phyloP scores from a whole-genome alignment of 2,329 filamentous ascomycete genomes.

The Trichoderma koningiopsis region DNA sequence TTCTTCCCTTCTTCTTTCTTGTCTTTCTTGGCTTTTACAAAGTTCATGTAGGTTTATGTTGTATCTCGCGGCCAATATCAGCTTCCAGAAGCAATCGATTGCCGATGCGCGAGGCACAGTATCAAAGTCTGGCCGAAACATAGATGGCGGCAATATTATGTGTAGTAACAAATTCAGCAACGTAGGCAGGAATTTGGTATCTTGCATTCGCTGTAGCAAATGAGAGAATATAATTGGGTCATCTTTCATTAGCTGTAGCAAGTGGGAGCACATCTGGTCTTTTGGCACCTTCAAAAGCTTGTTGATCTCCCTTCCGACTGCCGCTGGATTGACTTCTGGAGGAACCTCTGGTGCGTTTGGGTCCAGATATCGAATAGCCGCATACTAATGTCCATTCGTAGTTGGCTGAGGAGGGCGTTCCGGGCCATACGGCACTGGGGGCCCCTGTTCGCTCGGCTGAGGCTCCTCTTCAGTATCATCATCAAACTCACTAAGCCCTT shows the following conservation, averaged over 20 bases:
- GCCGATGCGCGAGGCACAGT: conserved; percentile 2
- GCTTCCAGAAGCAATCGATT: not conserved
- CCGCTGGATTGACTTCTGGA: not conserved
- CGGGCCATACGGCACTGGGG: conserved; percentile 50
- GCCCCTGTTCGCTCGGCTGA: conserved; percentile 39
- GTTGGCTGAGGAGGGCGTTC: conserved; percentile 50
- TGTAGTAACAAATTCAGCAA: not conserved
- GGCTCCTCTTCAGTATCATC: conserved; percentile 60
- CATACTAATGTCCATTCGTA: conserved; percentile 50
- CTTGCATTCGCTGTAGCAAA: conserved; percentile 1
- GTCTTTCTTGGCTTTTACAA: not conserved
- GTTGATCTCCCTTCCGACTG: not conserved
- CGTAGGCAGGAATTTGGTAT: not conserved
- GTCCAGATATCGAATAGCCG: conserved; percentile 28
- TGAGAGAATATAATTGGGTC: conserved; percentile 11
- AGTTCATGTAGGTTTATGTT: not conserved
- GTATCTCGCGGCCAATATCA: not conserved
- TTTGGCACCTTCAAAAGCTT: not conserved
- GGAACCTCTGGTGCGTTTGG: not conserved
- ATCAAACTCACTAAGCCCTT: conserved; percentile 66
- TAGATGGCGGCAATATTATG: conserved; percentile 1
- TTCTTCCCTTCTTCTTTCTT: not conserved
- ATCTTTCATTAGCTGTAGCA: conserved; percentile 4
- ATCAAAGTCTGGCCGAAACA: conserved; percentile 10
- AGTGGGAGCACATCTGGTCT: not conserved